Conservation (phyloP, 1,139 yeast species). For the Nakaseomyces sp. region DNA sequence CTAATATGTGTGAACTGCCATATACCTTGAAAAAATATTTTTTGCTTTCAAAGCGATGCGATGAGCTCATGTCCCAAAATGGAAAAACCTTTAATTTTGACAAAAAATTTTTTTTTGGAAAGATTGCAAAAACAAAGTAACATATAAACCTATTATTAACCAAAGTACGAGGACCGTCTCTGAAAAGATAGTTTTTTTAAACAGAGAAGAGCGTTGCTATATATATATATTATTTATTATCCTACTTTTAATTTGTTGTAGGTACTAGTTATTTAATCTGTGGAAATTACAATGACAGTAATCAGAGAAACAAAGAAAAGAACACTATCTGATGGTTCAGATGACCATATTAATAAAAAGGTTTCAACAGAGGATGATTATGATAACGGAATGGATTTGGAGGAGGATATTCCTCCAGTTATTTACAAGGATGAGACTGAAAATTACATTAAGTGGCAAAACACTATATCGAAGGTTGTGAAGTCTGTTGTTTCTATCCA, state of each 20-base stretch:
- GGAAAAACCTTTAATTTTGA: constrained; percentile 5
- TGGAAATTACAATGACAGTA: background rate
- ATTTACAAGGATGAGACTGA: constrained; percentile 12
- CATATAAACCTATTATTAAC: no score
- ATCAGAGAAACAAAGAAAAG: constrained; percentile 5
- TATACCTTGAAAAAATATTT: no score
- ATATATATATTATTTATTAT: background rate
- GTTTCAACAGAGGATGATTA: constrained; percentile 2
- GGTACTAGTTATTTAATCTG: no score
- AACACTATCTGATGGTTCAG: background rate
- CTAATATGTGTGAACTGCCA: no score
- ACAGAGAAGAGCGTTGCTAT: no score
- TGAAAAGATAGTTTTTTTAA: no score
- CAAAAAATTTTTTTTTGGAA: background rate
- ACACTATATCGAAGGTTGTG: constrained; percentile 73
- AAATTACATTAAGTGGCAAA: constrained; percentile 53
- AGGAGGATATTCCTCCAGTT: constrained; percentile 7
- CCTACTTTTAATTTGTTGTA: background rate
- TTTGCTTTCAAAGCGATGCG: constrained; percentile 3
- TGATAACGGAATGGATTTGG: constrained; percentile 5
- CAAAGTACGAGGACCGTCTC: no score
- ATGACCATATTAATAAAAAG: background rate
- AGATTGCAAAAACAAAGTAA: no score
- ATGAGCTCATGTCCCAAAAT: constrained; percentile 5
- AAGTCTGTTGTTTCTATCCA: constrained; percentile 83